phyloP scores from a whole-genome alignment of 139 green algal species.

The Micractinium sp. region DNA sequence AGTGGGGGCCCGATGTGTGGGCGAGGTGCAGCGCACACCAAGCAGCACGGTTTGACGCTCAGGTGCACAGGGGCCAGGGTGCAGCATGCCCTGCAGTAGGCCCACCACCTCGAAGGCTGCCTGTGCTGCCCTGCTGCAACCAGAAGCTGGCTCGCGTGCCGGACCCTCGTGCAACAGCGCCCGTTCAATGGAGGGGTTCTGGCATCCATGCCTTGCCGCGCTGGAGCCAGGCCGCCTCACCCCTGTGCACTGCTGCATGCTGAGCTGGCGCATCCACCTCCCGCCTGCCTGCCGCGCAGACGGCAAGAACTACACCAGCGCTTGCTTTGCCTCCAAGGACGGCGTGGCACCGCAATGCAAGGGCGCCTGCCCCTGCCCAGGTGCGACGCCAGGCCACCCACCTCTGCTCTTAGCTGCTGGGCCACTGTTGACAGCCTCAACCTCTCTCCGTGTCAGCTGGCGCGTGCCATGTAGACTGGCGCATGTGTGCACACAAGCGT shows the following conservation, averaged over 20 bases:
- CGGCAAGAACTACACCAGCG: background rate
- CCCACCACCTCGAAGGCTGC: background rate
- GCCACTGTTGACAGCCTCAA: background rate
- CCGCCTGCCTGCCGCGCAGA: background rate
- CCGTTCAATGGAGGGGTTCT: too few relatives aligned
- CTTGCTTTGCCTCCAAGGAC: background rate
- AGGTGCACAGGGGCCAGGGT: too few relatives aligned
- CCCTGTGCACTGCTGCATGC: background rate
- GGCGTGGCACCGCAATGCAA: slow-evolving; percentile 2
- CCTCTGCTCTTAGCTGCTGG: background rate
- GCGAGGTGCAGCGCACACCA: background rate
- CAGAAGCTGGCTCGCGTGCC: too few relatives aligned
- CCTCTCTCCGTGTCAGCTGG: background rate
- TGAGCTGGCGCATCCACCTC: background rate
- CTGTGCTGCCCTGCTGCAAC: background rate
- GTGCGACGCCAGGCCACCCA: background rate
- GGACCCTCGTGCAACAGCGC: too few relatives aligned
- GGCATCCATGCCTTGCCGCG: background rate
- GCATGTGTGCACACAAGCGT: too few relatives aligned
- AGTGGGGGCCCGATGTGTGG: background rate
- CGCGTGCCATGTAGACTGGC: background rate
- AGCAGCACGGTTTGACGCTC: too few relatives aligned
- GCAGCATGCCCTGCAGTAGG: too few relatives aligned
- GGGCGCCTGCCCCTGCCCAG: slow-evolving; percentile 27
- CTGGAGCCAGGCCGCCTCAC: background rate